Percentiles rank a stretch among this genome's conserved stretches.
These are phyloP conservation scores for Nectriaceae sp. DNA, from an alignment of 2,329 filamentous ascomycete genomes.

Conservation along the genomic window DNA sequence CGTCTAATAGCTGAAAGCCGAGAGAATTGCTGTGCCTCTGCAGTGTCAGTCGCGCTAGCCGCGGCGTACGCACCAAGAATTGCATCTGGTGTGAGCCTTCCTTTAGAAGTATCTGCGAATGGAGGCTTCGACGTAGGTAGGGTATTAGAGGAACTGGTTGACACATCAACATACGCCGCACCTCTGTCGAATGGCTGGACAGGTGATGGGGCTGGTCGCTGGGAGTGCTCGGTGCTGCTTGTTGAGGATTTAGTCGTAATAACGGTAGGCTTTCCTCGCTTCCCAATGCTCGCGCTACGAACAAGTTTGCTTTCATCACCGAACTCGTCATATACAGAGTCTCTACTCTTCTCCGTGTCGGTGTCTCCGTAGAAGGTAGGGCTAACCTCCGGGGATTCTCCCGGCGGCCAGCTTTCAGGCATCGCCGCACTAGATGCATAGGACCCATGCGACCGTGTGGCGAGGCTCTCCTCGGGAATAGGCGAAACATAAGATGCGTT, in stretches of 20 bases:
- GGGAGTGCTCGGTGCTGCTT: slow-evolving; percentile 6
- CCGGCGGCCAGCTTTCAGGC: slow-evolving; percentile 68
- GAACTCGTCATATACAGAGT: slow-evolving; percentile 46
- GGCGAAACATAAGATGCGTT: slow-evolving; percentile 70
- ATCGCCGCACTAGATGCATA: slow-evolving; percentile 74
- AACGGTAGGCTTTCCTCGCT: slow-evolving; percentile 59
- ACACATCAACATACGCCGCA: slow-evolving; percentile 49
- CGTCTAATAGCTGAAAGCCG: slow-evolving; percentile 57
- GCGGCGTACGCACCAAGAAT: slow-evolving; percentile 54
- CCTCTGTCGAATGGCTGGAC: slow-evolving; percentile 45
- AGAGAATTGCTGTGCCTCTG: slow-evolving; percentile 37
- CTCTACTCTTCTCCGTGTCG: slow-evolving; percentile 45
- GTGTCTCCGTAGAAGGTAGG: slow-evolving; percentile 52
- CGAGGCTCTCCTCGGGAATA: slow-evolving; percentile 71
- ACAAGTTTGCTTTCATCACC: slow-evolving; percentile 61
- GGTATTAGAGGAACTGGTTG: slow-evolving; percentile 48
- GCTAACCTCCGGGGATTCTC: slow-evolving; percentile 46
- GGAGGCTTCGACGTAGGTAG: slow-evolving; percentile 32
- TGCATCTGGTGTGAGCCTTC: slow-evolving; percentile 42
- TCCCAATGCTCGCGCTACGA: slow-evolving; percentile 62
- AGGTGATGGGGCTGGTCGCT: slow-evolving; percentile 38
- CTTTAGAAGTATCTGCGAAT: slow-evolving; percentile 13
- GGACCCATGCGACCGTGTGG: slow-evolving; percentile 60
- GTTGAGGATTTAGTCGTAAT: slow-evolving; percentile 41
- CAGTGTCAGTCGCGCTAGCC: slow-evolving; percentile 47